phyloP scores from a whole-genome alignment of 345 rosid genomes.

The Turnera subulata region DNA sequence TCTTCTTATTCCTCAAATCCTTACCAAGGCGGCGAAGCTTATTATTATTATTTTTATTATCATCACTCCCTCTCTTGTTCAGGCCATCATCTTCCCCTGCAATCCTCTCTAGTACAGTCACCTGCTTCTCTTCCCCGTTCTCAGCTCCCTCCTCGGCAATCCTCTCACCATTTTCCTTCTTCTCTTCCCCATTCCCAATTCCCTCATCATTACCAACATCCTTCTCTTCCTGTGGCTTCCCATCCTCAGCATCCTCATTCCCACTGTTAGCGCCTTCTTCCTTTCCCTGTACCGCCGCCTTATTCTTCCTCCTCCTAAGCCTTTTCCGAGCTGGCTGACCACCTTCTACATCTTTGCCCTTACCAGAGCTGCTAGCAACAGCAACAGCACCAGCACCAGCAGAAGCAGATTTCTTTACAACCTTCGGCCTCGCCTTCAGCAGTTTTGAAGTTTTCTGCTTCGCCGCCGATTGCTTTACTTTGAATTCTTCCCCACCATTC shows the following conservation, averaged over 20 bases:
- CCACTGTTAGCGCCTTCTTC: conserved; percentile 19
- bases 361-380: conserved; percentile 20
- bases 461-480: conserved; percentile 27
- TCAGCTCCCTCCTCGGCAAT: conserved; percentile 5
- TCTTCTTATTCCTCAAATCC: conserved; percentile 11
- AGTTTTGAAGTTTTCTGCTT: conserved; percentile 27
- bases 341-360: conserved; percentile 24
- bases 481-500: conserved; percentile 25
- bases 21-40: conserved; percentile 6
- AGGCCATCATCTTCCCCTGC: conserved; percentile 12
- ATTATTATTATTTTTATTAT: conserved; percentile 8
- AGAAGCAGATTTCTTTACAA: conserved; percentile 39
- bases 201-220: conserved; percentile 18
- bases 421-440: conserved; percentile 36
- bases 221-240: conserved; percentile 24
- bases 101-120: conserved; percentile 21
- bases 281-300: conserved; percentile 4
- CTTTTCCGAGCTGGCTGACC: conserved; percentile 11
- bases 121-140: conserved; percentile 16
- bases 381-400: too few relatives aligned
- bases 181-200: too few relatives aligned
- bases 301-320: conserved; percentile 20
- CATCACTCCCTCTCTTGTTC: conserved; percentile 22
- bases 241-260: conserved; percentile 15
- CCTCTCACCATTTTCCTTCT: conserved; percentile 5